Evolutionary conservation across 176 grass and related monocot species (phyloP), one percentile per base, ranked within the genome.

Genomic region (Zea luxurians): DNA sequence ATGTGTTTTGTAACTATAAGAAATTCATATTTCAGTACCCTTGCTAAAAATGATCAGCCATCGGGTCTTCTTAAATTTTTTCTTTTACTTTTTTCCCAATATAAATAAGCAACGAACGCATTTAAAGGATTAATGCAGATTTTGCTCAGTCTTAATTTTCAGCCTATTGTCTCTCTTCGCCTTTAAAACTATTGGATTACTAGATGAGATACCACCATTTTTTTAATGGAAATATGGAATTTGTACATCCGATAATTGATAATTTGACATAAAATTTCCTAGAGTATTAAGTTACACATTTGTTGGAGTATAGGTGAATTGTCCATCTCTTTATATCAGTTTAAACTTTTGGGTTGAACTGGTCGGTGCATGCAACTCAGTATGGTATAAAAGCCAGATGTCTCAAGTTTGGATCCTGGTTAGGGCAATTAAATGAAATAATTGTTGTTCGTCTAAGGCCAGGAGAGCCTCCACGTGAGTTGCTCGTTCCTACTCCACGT

Each of bases 271-370:
- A 60, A 6, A 35, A 44, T 34, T 53, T 68, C 41, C 13, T 45
- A n/a, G 16, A 6, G 1, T 78, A 74, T 67, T 83, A 67, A 78
- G 67, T 43, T 82, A 34, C 57, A n/a, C 27, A 27, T 27, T 27
- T 27, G 27, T 27, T 27, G 27, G 27, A 27, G 27, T 27, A 27
- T 27, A 27, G 1, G 27, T 27, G 27, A 27, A 27, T 27, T 27
- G 27, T 27, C 27, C 27, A 27, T 27, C 27, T 27, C 27, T 27
- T 1, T 27, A 27, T 27, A 27, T 27, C 27, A 27, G 27, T 27
- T 27, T 27, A 27, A 27, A 27, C 0, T 27, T 27, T 27, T 27
- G 27, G 27, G 27, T 27, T 27, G 27, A 27, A 27, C 27, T 27
- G 27, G 27, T 27, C 27, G 27, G 27, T 27, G 27, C 27, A 27